A percentile compares a stretch with the other conserved stretches of the same genome.
Evolutionary conservation across 1,139 yeast species (phyloP).

Genomic region (Arxiozyma telluris): DNA sequence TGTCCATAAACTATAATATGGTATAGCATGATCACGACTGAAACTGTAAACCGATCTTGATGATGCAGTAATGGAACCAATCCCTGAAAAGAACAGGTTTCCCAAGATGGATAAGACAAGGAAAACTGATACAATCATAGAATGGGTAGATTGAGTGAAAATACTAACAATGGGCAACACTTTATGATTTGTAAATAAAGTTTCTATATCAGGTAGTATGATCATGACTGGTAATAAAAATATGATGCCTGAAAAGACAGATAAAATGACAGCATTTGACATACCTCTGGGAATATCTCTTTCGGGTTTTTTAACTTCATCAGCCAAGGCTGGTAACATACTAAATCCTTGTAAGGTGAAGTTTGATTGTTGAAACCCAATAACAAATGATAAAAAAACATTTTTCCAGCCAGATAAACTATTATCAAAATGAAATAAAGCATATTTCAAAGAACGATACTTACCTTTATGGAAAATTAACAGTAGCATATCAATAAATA

Average conservation of each 20-base stretch:
- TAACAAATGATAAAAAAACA: slow-evolving; percentile 52
- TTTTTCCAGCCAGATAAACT: slow-evolving; percentile 63
- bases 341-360: slow-evolving; percentile 79
- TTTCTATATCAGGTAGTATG: slow-evolving; percentile 56
- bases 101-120: slow-evolving; percentile 60
- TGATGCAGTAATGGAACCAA: slow-evolving; percentile 76
- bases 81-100: slow-evolving; percentile 66
- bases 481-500: slow-evolving; percentile 55
- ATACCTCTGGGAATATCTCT: slow-evolving; percentile 72
- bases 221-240: slow-evolving; percentile 64
- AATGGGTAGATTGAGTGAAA: slow-evolving; percentile 61
- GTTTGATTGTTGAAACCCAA: slow-evolving; percentile 71
- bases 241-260: slow-evolving; percentile 59
- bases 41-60: slow-evolving; percentile 81
- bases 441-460: slow-evolving; percentile 50
- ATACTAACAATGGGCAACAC: slow-evolving; percentile 51
- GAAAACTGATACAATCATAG: slow-evolving; percentile 57
- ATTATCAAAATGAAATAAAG: slow-evolving; percentile 62
- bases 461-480: slow-evolving; percentile 48
- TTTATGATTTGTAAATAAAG: slow-evolving; percentile 51
- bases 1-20: slow-evolving; percentile 57
- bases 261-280: slow-evolving; percentile 52
- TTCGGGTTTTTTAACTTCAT: slow-evolving; percentile 72
- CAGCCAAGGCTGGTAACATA: slow-evolving; percentile 72
- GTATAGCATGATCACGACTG: slow-evolving; percentile 84